A percentile compares a stretch with the other conserved stretches of the same genome.
Evolutionary conservation across 805 yeast genomes (phyloP).

Genomic region (Candida fluviatilis): DNA sequence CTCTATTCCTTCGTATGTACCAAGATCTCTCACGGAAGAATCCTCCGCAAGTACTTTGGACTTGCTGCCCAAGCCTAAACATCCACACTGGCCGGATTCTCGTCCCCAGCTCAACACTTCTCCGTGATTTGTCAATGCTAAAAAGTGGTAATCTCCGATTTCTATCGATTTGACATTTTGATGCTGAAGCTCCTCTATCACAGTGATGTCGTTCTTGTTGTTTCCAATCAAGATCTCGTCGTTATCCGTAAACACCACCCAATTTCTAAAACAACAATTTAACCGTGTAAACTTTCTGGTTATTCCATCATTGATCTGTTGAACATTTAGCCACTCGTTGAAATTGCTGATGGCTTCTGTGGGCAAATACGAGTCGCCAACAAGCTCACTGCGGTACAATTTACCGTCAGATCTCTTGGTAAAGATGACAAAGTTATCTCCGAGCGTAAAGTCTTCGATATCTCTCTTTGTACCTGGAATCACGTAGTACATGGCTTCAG

Average conservation of each 20-base stretch:
- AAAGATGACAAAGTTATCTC: conserved; percentile 50
- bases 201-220: conserved; percentile 12
- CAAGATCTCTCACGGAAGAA: conserved; percentile 18
- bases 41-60: conserved; percentile 4
- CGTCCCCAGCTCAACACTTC: conserved; percentile 62
- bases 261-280: conserved; percentile 49
- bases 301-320: conserved; percentile 13
- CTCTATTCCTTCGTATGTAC: conserved; percentile 27
- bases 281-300: conserved; percentile 43
- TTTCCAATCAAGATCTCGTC: conserved; percentile 44
- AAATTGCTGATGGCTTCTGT: conserved; percentile 7
- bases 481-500: conserved; percentile 34
- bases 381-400: conserved; percentile 31
- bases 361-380: conserved; percentile 12
- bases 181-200: conserved; percentile 8
- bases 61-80: conserved; percentile 55
- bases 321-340: conserved; percentile 23
- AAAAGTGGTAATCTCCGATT: conserved; percentile 67
- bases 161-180: conserved; percentile 47
- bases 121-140: conserved; percentile 61
- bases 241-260: conserved; percentile 53
- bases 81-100: conserved; percentile 61
- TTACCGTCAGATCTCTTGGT: conserved; percentile 41
- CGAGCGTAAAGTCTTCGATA: conserved; percentile 52
- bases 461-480: conserved; percentile 38